These are phyloP conservation scores for Hypseocharis bilobata DNA, from an alignment of 441 rosid species.

Conservation along the genomic window DNA sequence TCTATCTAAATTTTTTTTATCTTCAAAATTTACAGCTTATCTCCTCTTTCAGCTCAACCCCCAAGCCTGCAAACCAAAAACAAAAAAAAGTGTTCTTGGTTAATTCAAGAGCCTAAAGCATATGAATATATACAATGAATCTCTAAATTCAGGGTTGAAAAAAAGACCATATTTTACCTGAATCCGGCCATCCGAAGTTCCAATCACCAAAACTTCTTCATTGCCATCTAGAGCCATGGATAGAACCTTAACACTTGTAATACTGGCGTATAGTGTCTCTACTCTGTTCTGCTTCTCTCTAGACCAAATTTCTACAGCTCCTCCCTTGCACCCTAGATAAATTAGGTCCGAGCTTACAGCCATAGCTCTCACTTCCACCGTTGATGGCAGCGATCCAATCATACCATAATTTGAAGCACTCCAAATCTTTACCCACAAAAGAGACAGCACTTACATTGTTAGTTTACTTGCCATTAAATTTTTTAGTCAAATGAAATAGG, in stretches of 20 bases:
- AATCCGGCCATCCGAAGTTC: conserved; percentile 57
- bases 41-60: conserved; percentile 35
- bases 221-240: conserved; percentile 45
- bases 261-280: conserved; percentile 38
- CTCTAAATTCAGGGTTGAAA: not conserved
- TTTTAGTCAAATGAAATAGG: not conserved
- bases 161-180: conserved; percentile 33
- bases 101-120: not conserved
- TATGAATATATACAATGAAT: not conserved
- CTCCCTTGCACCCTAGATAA: conserved; percentile 63
- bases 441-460: not conserved
- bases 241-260: conserved; percentile 34
- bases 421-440: conserved; percentile 41
- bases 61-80: conserved; percentile 48
- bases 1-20: not conserved
- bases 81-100: not conserved
- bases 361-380: conserved; percentile 45
- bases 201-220: conserved; percentile 49
- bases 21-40: conserved; percentile 8
- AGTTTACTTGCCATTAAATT: not conserved
- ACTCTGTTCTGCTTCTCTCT: conserved; percentile 39
- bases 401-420: conserved; percentile 35
- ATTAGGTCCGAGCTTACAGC: conserved; percentile 47
- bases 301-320: conserved; percentile 60
- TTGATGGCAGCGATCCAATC: conserved; percentile 40